Evolutionary conservation across 169 alveolate species (phyloP).

Genomic region (Cryptosporidium viatorum): DNA sequence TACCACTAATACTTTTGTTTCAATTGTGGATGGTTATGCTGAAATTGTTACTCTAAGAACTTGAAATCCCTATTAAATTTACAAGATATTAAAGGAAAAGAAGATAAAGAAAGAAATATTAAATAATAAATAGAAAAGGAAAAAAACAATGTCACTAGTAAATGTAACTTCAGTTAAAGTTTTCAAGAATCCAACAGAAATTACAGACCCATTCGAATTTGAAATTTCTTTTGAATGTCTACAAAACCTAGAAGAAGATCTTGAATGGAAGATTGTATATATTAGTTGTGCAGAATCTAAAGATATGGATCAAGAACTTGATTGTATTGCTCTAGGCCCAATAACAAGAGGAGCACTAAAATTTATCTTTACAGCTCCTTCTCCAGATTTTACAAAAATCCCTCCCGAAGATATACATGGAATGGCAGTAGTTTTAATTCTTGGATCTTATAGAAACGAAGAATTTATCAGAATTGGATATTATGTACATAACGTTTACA

Average conservation of each 20-base stretch:
- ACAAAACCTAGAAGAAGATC: conserved; percentile 89
- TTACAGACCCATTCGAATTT: conserved; percentile 91
- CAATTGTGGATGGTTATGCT: neutral
- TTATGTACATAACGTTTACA: conserved; percentile 94
- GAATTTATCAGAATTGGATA: conserved; percentile 98
- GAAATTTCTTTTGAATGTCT: conserved; percentile 94
- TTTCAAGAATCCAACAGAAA: conserved; percentile 90
- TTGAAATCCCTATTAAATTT: too few species aligned
- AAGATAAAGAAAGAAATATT: too few species aligned
- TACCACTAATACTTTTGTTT: too few species aligned
- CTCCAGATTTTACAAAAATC: conserved; percentile 93
- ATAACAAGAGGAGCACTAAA: conserved; percentile 92
- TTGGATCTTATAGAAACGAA: conserved; percentile 93
- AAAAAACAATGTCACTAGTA: conserved; percentile 91
- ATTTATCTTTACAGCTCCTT: conserved; percentile 91
- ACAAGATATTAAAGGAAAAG: too few species aligned
- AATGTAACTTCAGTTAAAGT: conserved; percentile 94
- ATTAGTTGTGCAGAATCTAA: conserved; percentile 80
- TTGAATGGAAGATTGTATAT: conserved; percentile 92
- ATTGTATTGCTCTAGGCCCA: conserved; percentile 94
- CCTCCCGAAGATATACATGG: conserved; percentile 92
- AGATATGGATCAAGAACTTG: conserved; percentile 92
- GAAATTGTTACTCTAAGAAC: neutral
- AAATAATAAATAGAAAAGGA: neutral
- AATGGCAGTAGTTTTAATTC: conserved; percentile 95